These are phyloP conservation scores for Hypoxylon sp. DNA, from an alignment of 2,329 filamentous ascomycete species.

Conservation along the genomic window DNA sequence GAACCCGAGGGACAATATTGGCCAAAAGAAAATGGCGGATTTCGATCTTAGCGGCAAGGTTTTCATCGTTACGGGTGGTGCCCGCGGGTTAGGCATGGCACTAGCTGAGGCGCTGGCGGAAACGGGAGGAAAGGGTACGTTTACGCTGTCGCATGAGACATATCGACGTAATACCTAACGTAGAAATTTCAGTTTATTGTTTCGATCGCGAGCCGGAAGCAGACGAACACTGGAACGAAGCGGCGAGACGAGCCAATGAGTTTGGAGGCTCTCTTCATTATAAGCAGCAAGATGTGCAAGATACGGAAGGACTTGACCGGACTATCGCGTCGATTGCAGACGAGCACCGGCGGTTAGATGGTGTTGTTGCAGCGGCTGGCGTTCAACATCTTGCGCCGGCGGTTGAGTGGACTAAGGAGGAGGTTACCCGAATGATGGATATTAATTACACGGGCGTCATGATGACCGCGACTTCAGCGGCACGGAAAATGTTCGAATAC, in stretches of 20 bases:
- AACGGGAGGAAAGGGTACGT: slow-evolving; percentile 76
- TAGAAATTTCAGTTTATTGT: slow-evolving; percentile 64
- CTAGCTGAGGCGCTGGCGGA: slow-evolving; percentile 81
- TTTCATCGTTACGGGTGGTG: slow-evolving; percentile 79
- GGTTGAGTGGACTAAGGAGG: slow-evolving; percentile 73
- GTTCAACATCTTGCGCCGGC: slow-evolving; percentile 78
- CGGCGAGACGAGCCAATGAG: slow-evolving; percentile 72
- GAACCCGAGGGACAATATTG: slow-evolving; percentile 48
- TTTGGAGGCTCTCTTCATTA: slow-evolving; percentile 77
- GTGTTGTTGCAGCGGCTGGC: slow-evolving; percentile 78
- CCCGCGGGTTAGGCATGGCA: slow-evolving; percentile 79
- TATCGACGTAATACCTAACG: slow-evolving; percentile 3
- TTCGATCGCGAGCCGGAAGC: slow-evolving; percentile 68
- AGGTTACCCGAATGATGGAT: slow-evolving; percentile 72
- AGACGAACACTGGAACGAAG: slow-evolving; percentile 70
- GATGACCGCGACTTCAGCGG: slow-evolving; percentile 79
- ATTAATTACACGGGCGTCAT: slow-evolving; percentile 60
- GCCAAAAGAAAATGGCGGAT: slow-evolving; percentile 68
- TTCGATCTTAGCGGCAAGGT: slow-evolving; percentile 79
- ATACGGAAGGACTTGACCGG: slow-evolving; percentile 70
- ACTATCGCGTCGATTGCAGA: slow-evolving; percentile 72
- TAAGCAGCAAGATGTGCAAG: slow-evolving; percentile 76
- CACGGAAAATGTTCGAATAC: slow-evolving; percentile 71
- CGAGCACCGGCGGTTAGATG: slow-evolving; percentile 74
- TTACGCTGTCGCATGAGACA: not conserved